Base-by-base conservation (phyloP, 2,329 filamentous ascomycete species). In the Aspergillus hiratsukae region DNA sequence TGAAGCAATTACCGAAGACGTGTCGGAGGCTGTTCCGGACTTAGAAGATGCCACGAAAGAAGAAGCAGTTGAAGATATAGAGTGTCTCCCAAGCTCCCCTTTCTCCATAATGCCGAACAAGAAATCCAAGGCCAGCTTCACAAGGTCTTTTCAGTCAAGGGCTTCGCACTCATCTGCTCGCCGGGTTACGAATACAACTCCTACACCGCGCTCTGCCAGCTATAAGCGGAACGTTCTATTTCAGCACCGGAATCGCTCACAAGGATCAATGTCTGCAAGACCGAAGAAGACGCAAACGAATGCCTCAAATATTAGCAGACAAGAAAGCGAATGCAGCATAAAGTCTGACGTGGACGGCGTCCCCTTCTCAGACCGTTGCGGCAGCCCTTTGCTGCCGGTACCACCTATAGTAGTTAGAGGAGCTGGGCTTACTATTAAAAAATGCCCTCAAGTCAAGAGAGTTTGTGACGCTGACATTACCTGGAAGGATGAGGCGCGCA, bases 401-500 rank as follows among this genome's bases (percentile, higher is more conserved):
- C 75, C 73, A 27, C 71, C 72, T n/a, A 67, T 67, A 2, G 65
- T 73, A 4, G 70, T 74, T 17, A 72, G 71, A n/a, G 62, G 67
- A 7, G 63, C 67, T 29, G 70, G 65, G 28, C 64, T 66, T 8
- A 69, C 64, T 43, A 62, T 62, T 51, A 66, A 67, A 58, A 59
- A 59, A 56, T 49, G 66, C 66, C 40, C 62, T 69, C 72, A 81
- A 70, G 60, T 74, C 58, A 61, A 75, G 69, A 69, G 79, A 69
- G 48, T 78, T 17, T 66, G 69, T 2, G 67, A 71, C 5, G 65
- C 77, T 1, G 79, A 75, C 54, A 77, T 81, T 41, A 77, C 79
- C 49, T 87, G 85, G 73, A 87, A 84, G 64, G 90, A 91, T 57
- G 92, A 96, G 69, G 83, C 94, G 53, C 83, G 90, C 6, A 87